These are phyloP conservation scores for Tolypocladium ophioglossoides DNA, from an alignment of 2,329 filamentous ascomycete species.

Conservation along the genomic window DNA sequence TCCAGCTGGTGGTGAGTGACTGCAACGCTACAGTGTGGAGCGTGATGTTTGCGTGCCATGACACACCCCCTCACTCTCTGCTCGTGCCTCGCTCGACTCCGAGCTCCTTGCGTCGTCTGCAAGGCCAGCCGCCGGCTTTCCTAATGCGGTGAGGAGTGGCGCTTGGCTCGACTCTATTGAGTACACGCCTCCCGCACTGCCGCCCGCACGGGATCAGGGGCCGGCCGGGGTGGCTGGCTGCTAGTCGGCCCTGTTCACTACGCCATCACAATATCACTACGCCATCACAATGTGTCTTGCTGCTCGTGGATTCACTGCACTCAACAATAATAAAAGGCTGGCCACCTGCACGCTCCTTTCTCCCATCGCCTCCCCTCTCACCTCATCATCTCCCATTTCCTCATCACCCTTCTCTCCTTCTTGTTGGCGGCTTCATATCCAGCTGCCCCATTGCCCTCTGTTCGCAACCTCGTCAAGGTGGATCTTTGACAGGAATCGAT, in stretches of 20 bases:
- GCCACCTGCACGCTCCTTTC: neutral
- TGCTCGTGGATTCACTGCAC: neutral
- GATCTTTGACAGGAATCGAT: neutral
- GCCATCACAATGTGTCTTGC: neutral
- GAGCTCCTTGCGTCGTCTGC: neutral
- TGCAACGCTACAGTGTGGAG: constrained; percentile 3
- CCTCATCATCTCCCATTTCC: neutral
- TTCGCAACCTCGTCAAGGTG: neutral
- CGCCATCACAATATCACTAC: neutral
- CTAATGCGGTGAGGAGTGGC: neutral
- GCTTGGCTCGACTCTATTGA: neutral
- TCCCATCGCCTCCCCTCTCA: neutral
- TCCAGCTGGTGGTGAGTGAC: constrained; percentile 6
- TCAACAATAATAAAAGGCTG: neutral
- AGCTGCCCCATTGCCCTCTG: neutral
- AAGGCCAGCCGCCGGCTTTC: neutral
- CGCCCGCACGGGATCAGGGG: too few species aligned
- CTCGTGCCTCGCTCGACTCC: neutral
- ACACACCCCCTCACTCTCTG: neutral
- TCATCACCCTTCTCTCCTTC: too few species aligned
- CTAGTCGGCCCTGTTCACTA: neutral
- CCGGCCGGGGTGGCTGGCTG: neutral
- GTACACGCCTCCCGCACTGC: neutral
- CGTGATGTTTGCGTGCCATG: constrained; percentile 3
- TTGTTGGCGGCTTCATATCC: neutral